Percentiles rank a stretch among this genome's conserved stretches.
Evolutionary conservation across 805 yeast genomes (phyloP).

Genomic region (Sporopachydermia quercuum): DNA sequence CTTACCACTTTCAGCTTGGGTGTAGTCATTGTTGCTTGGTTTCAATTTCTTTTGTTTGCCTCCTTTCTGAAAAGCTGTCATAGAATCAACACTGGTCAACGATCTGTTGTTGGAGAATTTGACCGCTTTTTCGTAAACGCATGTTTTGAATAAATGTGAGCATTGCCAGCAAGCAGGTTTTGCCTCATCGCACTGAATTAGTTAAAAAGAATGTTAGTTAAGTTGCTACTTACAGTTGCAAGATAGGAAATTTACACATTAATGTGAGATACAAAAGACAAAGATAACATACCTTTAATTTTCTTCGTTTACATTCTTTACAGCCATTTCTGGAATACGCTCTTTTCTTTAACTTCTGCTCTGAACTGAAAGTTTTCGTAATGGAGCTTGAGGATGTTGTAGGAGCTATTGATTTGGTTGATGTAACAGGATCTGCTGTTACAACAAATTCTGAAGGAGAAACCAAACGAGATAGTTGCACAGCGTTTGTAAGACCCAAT

Average conservation of each 20-base stretch:
- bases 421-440: too few relatives aligned
- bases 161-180: slow-evolving; percentile 24
- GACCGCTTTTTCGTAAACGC: slow-evolving; percentile 15
- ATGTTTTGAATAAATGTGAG: slow-evolving; percentile 17
- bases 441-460: too few relatives aligned
- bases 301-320: slow-evolving; percentile 28
- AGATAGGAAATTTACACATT: too few relatives aligned
- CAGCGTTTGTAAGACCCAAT: too few relatives aligned
- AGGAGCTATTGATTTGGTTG: too few relatives aligned
- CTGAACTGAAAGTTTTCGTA: too few relatives aligned
- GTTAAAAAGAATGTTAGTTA: too few relatives aligned
- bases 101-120: background rate
- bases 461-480: too few relatives aligned
- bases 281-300: slow-evolving; percentile 23
- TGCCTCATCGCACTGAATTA: slow-evolving; percentile 19
- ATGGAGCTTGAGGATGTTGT: too few relatives aligned
- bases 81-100: slow-evolving; percentile 4
- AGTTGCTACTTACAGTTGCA: too few relatives aligned
- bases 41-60: slow-evolving; percentile 9
- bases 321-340: slow-evolving; percentile 32
- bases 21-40: slow-evolving; percentile 5
- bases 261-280: too few relatives aligned
- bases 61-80: slow-evolving; percentile 18
- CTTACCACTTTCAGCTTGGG: too few relatives aligned
- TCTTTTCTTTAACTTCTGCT: slow-evolving; percentile 20